Evolutionary conservation across 352 stramenopile genomes (phyloP).

Genomic region (Globisporangium uncinulatum): DNA sequence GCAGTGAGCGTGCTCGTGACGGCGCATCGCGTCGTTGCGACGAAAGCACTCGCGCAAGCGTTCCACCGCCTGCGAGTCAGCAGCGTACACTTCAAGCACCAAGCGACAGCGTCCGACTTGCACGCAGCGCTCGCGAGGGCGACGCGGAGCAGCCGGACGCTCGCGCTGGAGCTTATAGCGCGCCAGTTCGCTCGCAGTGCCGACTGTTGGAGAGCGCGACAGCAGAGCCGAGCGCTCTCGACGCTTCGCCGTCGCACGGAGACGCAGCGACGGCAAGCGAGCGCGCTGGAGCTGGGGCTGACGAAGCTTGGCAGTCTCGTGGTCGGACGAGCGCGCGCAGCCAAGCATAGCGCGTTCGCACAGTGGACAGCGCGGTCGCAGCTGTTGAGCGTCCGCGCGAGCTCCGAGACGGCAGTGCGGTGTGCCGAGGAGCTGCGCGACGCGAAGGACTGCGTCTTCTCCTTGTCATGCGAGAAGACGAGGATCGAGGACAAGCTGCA

Average conservation of each 20-base stretch:
- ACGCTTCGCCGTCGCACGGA: neutral
- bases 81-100: neutral
- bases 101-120: constrained; percentile 1
- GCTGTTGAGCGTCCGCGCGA: constrained; percentile 16
- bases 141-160: neutral
- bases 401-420: constrained; percentile 21
- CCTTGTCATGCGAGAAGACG: constrained; percentile 51
- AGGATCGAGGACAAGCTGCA: constrained; percentile 57
- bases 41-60: constrained; percentile 8
- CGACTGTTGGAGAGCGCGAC: neutral
- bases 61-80: constrained; percentile 6
- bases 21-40: constrained; percentile 3
- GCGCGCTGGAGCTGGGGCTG: constrained; percentile 9
- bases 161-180: constrained; percentile 2
- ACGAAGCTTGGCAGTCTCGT: constrained; percentile 23
- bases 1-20: constrained; percentile 4
- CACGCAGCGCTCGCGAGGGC: neutral
- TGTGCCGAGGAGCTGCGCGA: constrained; percentile 32
- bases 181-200: constrained; percentile 1
- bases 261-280: neutral
- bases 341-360: constrained; percentile 16
- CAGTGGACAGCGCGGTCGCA: constrained; percentile 23
- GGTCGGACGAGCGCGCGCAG: constrained; percentile 9
- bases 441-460: constrained; percentile 73
- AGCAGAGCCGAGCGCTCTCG: constrained; percentile 1